Conservation (phyloP, 345 rosid genomes). For the Citrus mangshanensis region DNA sequence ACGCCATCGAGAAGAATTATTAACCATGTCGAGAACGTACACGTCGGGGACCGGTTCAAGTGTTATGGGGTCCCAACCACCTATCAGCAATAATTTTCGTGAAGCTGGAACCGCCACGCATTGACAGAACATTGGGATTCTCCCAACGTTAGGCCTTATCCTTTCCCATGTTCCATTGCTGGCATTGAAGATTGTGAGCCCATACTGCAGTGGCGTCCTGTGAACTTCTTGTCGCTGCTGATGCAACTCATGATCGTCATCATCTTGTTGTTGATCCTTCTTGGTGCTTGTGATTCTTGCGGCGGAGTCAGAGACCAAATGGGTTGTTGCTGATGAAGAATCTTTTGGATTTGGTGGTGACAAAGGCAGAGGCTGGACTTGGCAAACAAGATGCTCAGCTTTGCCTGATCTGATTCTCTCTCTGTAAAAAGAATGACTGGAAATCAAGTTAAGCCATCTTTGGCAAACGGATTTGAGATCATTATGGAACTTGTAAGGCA, state of each 20-base stretch:
- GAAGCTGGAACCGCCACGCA: conserved; percentile 36
- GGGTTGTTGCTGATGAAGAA: not conserved
- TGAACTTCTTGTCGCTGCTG: conserved; percentile 5
- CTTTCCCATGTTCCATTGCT: conserved; percentile 31
- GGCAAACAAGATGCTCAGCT: conserved; percentile 46
- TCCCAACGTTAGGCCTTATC: conserved; percentile 13
- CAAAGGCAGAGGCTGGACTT: conserved; percentile 41
- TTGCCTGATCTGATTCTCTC: conserved; percentile 30
- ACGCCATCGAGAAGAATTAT: conserved; percentile 36
- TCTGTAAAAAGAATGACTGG: conserved; percentile 31
- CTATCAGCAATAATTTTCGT: conserved; percentile 38
- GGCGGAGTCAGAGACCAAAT: not conserved
- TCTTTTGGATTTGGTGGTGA: not conserved
- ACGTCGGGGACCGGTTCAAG: conserved; percentile 41
- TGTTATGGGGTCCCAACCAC: conserved; percentile 61
- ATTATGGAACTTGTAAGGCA: conserved; percentile 42
- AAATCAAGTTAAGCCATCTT: conserved; percentile 37
- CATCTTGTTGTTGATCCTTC: conserved; percentile 14
- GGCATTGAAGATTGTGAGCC: conserved; percentile 34
- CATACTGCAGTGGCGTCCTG: conserved; percentile 37
- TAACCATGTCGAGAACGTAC: conserved; percentile 34
- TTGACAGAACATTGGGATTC: conserved; percentile 58
- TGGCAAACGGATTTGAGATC: conserved; percentile 42
- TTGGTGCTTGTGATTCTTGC: not conserved
- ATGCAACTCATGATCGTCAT: conserved; percentile 6